Conservation (phyloP, 176 grass and related monocot species). For the Areca catechu region DNA sequence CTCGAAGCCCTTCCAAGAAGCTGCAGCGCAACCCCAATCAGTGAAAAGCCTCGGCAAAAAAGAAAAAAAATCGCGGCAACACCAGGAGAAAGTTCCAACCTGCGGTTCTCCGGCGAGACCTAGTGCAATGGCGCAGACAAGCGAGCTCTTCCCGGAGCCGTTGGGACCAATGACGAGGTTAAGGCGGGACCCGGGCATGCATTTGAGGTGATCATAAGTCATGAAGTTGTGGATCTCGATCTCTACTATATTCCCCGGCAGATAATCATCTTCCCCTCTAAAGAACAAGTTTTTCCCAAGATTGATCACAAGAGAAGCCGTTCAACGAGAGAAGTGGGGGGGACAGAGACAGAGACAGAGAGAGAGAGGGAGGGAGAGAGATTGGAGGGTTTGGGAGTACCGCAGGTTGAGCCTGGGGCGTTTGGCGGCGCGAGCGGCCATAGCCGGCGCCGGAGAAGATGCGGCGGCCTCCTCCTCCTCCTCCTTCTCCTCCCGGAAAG, state of each 20-base stretch:
- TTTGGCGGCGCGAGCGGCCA: slow-evolving; percentile 40
- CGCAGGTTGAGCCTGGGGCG: slow-evolving; percentile 22
- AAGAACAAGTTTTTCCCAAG: background rate
- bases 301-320: background rate
- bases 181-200: slow-evolving; percentile 70
- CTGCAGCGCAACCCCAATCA: slow-evolving; percentile 24
- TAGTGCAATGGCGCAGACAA: slow-evolving; percentile 85
- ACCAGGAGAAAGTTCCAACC: slow-evolving; percentile 18
- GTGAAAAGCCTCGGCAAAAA: background rate
- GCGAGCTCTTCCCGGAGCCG: slow-evolving; percentile 85
- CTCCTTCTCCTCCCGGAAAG: no score
- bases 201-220: slow-evolving; percentile 74
- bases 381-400: background rate
- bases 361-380: background rate
- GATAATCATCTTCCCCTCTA: slow-evolving; percentile 80
- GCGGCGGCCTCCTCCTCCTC: no score
- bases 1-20: slow-evolving; percentile 81
- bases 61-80: background rate
- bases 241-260: slow-evolving; percentile 84
- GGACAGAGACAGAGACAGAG: background rate
- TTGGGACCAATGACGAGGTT: slow-evolving; percentile 86
- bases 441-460: background rate
- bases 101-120: slow-evolving; percentile 54
- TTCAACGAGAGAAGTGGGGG: slow-evolving; percentile 1
- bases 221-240: slow-evolving; percentile 90